These are phyloP conservation scores for Gossypium ekmanianum DNA, from an alignment of 345 rosid genomes.

Conservation along the genomic window DNA sequence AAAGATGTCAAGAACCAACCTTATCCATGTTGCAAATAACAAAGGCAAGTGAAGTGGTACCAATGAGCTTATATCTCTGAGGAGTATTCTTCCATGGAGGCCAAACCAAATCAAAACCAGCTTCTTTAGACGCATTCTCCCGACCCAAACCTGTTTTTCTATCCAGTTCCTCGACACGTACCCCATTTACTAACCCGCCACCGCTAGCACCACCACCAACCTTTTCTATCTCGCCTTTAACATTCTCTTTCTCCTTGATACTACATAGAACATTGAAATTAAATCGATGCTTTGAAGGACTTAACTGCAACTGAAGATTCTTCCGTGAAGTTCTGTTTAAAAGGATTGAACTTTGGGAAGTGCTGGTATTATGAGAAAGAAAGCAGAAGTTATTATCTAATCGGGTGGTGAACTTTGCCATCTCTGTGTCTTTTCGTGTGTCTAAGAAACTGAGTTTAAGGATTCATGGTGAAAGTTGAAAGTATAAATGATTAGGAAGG, in stretches of 20 bases:
- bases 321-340: slow-evolving; percentile 20
- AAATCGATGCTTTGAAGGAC: slow-evolving; percentile 19
- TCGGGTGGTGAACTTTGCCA: slow-evolving; percentile 56
- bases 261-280: slow-evolving; percentile 49
- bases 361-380: slow-evolving; percentile 29
- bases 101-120: slow-evolving; percentile 57
- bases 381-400: slow-evolving; percentile 31
- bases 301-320: slow-evolving; percentile 12
- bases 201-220: neutral
- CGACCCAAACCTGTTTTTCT: slow-evolving; percentile 20
- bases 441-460: neutral
- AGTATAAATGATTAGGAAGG: neutral
- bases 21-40: slow-evolving; percentile 96
- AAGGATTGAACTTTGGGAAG: slow-evolving; percentile 33
- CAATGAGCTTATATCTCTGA: slow-evolving; percentile 71
- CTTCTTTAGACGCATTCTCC: slow-evolving; percentile 24
- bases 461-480: neutral
- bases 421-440: slow-evolving; percentile 13
- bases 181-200: slow-evolving; percentile 28
- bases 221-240: slow-evolving; percentile 38
- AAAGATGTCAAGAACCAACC: slow-evolving; percentile 32
- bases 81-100: slow-evolving; percentile 82
- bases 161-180: slow-evolving; percentile 37
- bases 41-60: slow-evolving; percentile 86
- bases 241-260: slow-evolving; percentile 54